Percentiles rank a stretch among this genome's conserved stretches.
phyloP scores from a whole-genome alignment of 805 yeast genomes.

The Kurtzmaniella fragi region DNA sequence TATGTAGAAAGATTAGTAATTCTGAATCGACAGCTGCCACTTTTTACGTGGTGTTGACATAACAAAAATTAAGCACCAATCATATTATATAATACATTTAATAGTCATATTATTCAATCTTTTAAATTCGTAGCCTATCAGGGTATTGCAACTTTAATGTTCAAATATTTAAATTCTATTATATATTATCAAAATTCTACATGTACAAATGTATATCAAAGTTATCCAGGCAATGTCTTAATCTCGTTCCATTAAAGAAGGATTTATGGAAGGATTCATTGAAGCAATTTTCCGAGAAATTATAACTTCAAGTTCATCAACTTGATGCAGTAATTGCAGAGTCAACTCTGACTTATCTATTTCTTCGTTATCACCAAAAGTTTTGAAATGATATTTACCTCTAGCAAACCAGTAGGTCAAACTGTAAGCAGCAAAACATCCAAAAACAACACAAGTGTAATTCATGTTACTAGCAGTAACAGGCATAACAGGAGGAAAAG shows the following conservation, averaged over 20 bases:
- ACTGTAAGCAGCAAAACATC: slow-evolving; percentile 39
- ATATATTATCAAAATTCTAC: too few relatives aligned
- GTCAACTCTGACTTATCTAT: slow-evolving; percentile 7
- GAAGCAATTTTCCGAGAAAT: too few relatives aligned
- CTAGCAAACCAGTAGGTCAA: slow-evolving; percentile 49
- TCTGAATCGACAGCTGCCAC: slow-evolving; percentile 52
- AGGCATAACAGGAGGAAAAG: slow-evolving; percentile 62
- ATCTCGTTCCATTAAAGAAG: too few relatives aligned
- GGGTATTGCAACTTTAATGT: too few relatives aligned
- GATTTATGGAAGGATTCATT: too few relatives aligned
- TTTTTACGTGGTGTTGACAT: slow-evolving; percentile 59
- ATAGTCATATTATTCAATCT: too few relatives aligned
- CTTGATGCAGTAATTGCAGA: slow-evolving; percentile 16
- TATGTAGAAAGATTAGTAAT: slow-evolving; percentile 57
- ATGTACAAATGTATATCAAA: too few relatives aligned
- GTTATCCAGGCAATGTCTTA: too few relatives aligned
- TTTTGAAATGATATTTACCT: slow-evolving; percentile 19
- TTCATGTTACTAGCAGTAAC: slow-evolving; percentile 61
- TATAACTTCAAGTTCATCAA: slow-evolving; percentile 15
- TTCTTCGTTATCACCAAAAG: slow-evolving; percentile 14
- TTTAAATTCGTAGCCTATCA: too few relatives aligned
- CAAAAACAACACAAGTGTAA: slow-evolving; percentile 54
- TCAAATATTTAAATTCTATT: too few relatives aligned
- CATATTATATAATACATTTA: neutral
- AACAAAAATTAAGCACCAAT: neutral